Conservation (phyloP, 345 rosid genomes). For the Acer yangbiense region DNA sequence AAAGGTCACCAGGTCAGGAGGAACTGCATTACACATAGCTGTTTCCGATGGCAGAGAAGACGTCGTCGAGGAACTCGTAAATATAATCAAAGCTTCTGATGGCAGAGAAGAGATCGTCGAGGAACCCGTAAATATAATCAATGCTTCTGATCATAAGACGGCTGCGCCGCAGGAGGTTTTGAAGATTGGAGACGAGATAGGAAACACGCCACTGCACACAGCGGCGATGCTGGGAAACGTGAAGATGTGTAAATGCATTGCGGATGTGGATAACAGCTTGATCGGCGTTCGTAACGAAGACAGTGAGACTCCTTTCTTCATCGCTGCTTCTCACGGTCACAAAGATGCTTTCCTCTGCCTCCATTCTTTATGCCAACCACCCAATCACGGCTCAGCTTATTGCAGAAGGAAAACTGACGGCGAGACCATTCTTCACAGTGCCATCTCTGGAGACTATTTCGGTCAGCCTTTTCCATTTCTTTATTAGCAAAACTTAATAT, state of each 20-base stretch:
- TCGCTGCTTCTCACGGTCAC: constrained; percentile 41
- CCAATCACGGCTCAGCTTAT: constrained; percentile 23
- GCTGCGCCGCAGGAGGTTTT: too few relatives aligned
- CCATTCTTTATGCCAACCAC: not conserved
- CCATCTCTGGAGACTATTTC: constrained; percentile 38
- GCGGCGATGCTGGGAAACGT: constrained; percentile 46
- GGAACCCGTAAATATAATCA: constrained; percentile 19
- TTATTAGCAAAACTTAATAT: too few relatives aligned
- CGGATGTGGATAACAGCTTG: not conserved
- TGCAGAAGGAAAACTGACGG: constrained; percentile 32
- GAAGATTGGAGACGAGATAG: constrained; percentile 19
- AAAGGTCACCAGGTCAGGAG: constrained; percentile 34
- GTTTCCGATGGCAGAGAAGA: constrained; percentile 34
- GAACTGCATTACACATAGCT: constrained; percentile 51
- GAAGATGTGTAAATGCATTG: constrained; percentile 37
- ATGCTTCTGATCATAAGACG: too few relatives aligned
- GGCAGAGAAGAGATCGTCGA: constrained; percentile 27
- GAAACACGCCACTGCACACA: constrained; percentile 42
- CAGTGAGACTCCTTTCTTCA: constrained; percentile 46
- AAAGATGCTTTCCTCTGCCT: constrained; percentile 40
- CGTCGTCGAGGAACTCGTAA: constrained; percentile 23
- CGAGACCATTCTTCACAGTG: constrained; percentile 40
- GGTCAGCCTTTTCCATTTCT: constrained; percentile 21
- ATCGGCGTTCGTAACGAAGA: constrained; percentile 30
- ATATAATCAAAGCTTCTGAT: not conserved